Evolutionary conservation across 768 basidiomycete species (phyloP), one percentile per base, ranked within the genome.

Genomic region (Boletus fagicola): DNA sequence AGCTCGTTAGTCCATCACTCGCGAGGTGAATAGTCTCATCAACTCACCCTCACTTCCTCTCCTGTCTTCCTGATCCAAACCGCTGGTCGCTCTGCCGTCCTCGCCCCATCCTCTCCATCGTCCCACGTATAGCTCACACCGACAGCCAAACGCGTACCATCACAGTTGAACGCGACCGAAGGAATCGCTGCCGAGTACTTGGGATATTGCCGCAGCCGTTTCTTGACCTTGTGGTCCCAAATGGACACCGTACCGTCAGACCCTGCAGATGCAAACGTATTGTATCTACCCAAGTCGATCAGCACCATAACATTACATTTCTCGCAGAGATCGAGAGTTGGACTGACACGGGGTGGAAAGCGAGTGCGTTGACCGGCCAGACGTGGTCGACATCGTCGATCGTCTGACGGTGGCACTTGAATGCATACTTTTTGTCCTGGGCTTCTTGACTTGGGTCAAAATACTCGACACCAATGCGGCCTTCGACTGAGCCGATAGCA

Each of bases 191-290:
- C 79, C 5, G 79, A 73, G 74, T 86, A 94, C 67, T 91, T 91
- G 0, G 88, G 86, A 61, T 91, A 95, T 64, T 96, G 94, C 26
- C 94, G 86, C 52, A 98, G 77, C 2, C 97, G 86, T 70, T 98
- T 98, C 77, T 98, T 97, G 53, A 95, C 88, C 62, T 88, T 87
- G 73, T 95, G 94, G 69, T 98, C 97, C 97, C 97, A 99, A 57
- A 98, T 87, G 0, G 93, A 94, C 43, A 98, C 92, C 1, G 90
- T 90, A 0, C 87, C 87, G 71, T 99, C 97, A 0, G 94, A 96
- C 38, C 97, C 97, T 3, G 88, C 95, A 0, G 95, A 95, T 0
- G 93, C 93, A 65, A 99, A 97, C 0, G 96, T 98, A 71, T 93
- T 95, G 76, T 87, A 87, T 5, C 91, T 93, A 39, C 38, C 9